phyloP scores from a whole-genome alignment of 768 basidiomycete species.

The Tylopilus plumbeoviolaceoides region DNA sequence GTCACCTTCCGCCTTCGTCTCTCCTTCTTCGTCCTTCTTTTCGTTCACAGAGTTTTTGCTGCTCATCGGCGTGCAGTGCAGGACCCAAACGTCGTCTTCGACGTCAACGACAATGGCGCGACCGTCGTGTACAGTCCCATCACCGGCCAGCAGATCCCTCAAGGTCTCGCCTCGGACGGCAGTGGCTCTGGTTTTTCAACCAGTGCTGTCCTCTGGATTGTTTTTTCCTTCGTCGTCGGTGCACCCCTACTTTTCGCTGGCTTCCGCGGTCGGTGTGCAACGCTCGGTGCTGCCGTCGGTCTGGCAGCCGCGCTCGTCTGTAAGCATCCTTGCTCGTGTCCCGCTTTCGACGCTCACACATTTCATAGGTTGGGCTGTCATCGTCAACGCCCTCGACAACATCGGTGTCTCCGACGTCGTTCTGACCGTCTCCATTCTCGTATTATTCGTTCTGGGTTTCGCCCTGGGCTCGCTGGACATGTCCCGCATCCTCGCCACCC shows the following conservation, averaged over 20 bases:
- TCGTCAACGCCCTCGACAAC: constrained; percentile 51
- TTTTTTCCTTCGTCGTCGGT: constrained; percentile 49
- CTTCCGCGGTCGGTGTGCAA: constrained; percentile 52
- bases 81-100: constrained; percentile 30
- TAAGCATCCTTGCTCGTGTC: constrained; percentile 24
- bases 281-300: constrained; percentile 52
- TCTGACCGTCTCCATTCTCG: constrained; percentile 46
- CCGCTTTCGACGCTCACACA: background rate
- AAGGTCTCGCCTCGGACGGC: constrained; percentile 58
- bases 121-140: constrained; percentile 41
- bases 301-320: constrained; percentile 45
- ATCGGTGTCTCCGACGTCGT: constrained; percentile 49
- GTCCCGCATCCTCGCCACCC: constrained; percentile 44
- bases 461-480: constrained; percentile 51
- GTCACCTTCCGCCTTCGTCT: constrained; percentile 15
- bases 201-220: constrained; percentile 56
- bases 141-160: constrained; percentile 43
- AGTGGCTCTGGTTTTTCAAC: constrained; percentile 45
- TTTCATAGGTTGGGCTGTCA: constrained; percentile 51
- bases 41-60: constrained; percentile 8
- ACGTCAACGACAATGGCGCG: constrained; percentile 29
- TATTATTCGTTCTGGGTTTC: constrained; percentile 48
- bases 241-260: constrained; percentile 52
- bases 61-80: constrained; percentile 18
- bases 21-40: constrained; percentile 16